phyloP scores from a whole-genome alignment of 371 early-diverging fungal species.

The Dinochytrium kinnereticum region DNA sequence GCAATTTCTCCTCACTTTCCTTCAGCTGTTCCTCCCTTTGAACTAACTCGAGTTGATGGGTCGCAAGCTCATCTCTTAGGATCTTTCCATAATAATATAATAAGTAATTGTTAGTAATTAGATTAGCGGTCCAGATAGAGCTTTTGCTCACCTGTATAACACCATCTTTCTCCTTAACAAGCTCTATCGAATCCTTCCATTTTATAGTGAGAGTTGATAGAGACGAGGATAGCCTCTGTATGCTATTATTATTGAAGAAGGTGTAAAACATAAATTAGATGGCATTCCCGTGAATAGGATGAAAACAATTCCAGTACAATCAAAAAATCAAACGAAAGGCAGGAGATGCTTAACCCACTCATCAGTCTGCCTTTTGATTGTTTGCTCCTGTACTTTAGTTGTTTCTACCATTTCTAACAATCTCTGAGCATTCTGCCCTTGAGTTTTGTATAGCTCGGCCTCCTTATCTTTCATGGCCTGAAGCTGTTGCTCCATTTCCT shows the following conservation, averaged over 20 bases:
- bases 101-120: background rate
- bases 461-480: slow-evolving; percentile 82
- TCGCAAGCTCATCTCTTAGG: slow-evolving; percentile 89
- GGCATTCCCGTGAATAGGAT: no score
- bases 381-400: slow-evolving; percentile 67
- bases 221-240: slow-evolving; percentile 50
- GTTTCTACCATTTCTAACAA: slow-evolving; percentile 85
- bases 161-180: slow-evolving; percentile 79
- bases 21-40: slow-evolving; percentile 80
- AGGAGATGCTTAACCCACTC: slow-evolving; percentile 58
- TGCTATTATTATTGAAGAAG: slow-evolving; percentile 43
- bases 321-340: slow-evolving; percentile 1
- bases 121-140: background rate
- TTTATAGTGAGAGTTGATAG: slow-evolving; percentile 37
- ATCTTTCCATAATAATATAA: slow-evolving; percentile 52
- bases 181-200: slow-evolving; percentile 60
- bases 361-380: slow-evolving; percentile 65
- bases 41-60: slow-evolving; percentile 86
- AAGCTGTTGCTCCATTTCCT: slow-evolving; percentile 78
- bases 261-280: background rate
- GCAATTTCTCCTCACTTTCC: slow-evolving; percentile 30
- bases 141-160: slow-evolving; percentile 71
- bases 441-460: slow-evolving; percentile 87
- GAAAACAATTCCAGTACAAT: slow-evolving; percentile 5
- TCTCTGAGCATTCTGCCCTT: slow-evolving; percentile 89